Evolutionary conservation across 2,329 filamentous ascomycete species (phyloP), one percentile per base, ranked within the genome.

Genomic region (Venturia pyrina): DNA sequence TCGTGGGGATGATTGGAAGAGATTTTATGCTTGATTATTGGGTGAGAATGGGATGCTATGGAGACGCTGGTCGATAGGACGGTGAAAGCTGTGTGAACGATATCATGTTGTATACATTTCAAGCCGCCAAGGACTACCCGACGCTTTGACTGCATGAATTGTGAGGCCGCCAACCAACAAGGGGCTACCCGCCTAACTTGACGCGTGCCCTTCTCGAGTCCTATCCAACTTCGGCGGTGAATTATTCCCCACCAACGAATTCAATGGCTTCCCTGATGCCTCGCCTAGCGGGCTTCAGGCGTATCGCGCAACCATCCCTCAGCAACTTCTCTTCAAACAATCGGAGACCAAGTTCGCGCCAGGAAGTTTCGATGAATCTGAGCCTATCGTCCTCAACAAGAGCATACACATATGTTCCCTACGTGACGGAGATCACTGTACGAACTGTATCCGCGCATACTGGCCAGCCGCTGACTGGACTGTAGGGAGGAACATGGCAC

Each of bases 341-440:
- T n/a, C 6, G 24, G 15, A 37, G 53, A 59, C 53, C 15, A 32
- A 59, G n/a, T 5, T 57, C 28, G 4, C 11, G 32, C 28, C 11
- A 21, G 15, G 24, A 21, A 32, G 34, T 57, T 57, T 24, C 5
- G 13, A n/a, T 8, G 37, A 40, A 40, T 13, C 15, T n/a, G n/a
- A 56, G 2, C 21, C 7, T 24, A 50, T 8, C 46, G n/a, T 57
- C 50, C 28, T 34, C 50, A 32, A 34, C 13, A 8, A 57, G 50
- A 32, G 50, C 37, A 40, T 40, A 28, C 37, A 40, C 37, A 17
- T 41, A 40, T 24, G 43, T 62, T 70, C 80, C 80, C 34, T 82
- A 78, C 67, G 79, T 82, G 62, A 82, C 80, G 46, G 80, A 82
- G 70, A 80, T 79, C 67, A 74, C 80, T 46, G 78, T 79, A 76